Evolutionary conservation across 2,329 filamentous ascomycete species (phyloP).

Genomic region (Madurella mycetomatis): DNA sequence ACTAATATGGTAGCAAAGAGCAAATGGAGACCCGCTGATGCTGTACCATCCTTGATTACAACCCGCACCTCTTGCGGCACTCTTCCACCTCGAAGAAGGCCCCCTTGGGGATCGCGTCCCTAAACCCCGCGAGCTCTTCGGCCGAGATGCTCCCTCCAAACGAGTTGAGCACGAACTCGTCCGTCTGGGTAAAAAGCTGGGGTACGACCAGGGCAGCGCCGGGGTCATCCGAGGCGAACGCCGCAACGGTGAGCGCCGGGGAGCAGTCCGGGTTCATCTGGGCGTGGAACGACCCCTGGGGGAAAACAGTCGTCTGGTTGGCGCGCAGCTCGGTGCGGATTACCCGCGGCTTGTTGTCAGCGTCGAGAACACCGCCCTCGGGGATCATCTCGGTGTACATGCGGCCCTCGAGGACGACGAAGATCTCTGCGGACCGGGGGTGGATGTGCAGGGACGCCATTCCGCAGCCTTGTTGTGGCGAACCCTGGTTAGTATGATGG

Average conservation of each 20-base stretch:
- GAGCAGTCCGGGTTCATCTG: conserved; percentile 31
- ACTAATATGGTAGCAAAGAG: too few relatives aligned
- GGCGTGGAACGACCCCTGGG: conserved; percentile 12
- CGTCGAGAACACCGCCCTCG: conserved; percentile 10
- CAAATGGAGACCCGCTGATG: background rate
- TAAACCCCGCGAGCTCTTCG: conserved; percentile 43
- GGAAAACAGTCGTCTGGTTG: conserved; percentile 14
- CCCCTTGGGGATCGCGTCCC: conserved; percentile 40
- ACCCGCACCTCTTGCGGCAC: conserved; percentile 47
- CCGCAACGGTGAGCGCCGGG: conserved; percentile 42
- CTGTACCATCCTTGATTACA: background rate
- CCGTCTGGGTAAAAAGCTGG: conserved; percentile 36
- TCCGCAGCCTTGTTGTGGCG: conserved; percentile 26
- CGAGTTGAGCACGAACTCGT: conserved; percentile 35
- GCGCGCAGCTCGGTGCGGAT: conserved; percentile 28
- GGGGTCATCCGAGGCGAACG: conserved; percentile 36
- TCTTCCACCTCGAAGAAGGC: conserved; percentile 49
- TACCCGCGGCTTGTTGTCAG: conserved; percentile 12
- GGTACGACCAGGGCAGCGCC: conserved; percentile 39
- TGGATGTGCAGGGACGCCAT: conserved; percentile 17
- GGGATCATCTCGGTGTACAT: conserved; percentile 11
- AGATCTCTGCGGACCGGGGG: conserved; percentile 15
- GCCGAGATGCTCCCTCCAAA: conserved; percentile 33
- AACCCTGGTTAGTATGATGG: background rate
- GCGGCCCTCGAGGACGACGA: conserved; percentile 10